phyloP scores from a whole-genome alignment of 2,329 filamentous ascomycete species.

The Harringtonia aguacate region DNA sequence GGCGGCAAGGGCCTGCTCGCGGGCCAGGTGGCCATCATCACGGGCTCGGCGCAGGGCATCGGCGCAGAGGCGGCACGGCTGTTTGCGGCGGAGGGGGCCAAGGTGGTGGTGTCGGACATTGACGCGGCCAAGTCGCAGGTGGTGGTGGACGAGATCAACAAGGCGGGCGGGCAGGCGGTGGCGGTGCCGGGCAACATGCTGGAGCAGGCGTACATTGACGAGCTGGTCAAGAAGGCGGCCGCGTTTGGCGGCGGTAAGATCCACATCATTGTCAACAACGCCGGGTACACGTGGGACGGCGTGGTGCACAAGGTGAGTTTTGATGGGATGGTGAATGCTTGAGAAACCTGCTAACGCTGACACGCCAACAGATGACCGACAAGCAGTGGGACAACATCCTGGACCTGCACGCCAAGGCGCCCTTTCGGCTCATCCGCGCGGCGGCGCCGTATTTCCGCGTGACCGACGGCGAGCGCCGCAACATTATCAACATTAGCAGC shows the following conservation, averaged over 20 bases:
- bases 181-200: slow-evolving; percentile 70
- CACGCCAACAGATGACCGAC: slow-evolving; percentile 66
- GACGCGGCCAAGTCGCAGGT: slow-evolving; percentile 61
- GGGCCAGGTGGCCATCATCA: slow-evolving; percentile 79
- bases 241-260: slow-evolving; percentile 81
- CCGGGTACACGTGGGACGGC: slow-evolving; percentile 86
- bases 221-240: slow-evolving; percentile 63
- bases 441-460: slow-evolving; percentile 83
- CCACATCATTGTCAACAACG: slow-evolving; percentile 86
- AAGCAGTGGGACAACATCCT: slow-evolving; percentile 89
- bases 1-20: slow-evolving; percentile 69
- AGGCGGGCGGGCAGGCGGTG: slow-evolving; percentile 54
- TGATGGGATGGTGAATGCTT: background rate
- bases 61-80: slow-evolving; percentile 73
- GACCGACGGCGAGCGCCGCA: slow-evolving; percentile 67
- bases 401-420: slow-evolving; percentile 71
- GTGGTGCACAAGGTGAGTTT: slow-evolving; percentile 62
- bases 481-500: slow-evolving; percentile 74
- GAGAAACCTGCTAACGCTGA: too few relatives aligned
- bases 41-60: slow-evolving; percentile 77
- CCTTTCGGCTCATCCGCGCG: slow-evolving; percentile 71
- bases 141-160: slow-evolving; percentile 61
- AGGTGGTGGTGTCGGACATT: slow-evolving; percentile 75
- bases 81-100: slow-evolving; percentile 81
- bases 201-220: slow-evolving; percentile 56